A percentile compares a stretch with the other conserved stretches of the same genome.
Evolutionary conservation across 768 basidiomycete species (phyloP).

Genomic region (Pulveroboletus sp.): DNA sequence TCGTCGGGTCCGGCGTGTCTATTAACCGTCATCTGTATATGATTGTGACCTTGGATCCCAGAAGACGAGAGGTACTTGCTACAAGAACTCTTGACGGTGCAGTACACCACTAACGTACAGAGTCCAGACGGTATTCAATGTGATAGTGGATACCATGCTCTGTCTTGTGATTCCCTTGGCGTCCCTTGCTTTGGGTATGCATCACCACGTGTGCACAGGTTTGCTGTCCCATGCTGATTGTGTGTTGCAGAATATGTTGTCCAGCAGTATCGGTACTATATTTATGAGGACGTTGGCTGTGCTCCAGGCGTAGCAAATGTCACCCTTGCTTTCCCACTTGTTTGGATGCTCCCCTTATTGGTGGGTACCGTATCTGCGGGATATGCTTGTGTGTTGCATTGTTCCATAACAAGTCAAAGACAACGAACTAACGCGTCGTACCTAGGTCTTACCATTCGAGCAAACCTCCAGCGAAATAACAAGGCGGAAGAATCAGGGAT

Average conservation of each 20-base stretch:
- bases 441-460: conserved; percentile 11
- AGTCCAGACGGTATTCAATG: conserved; percentile 23
- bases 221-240: conserved; percentile 2
- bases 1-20: conserved; percentile 41
- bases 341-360: conserved; percentile 43
- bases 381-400: conserved; percentile 32
- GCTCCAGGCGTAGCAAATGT: conserved; percentile 33
- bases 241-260: conserved; percentile 40
- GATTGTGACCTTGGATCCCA: conserved; percentile 32
- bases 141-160: conserved; percentile 27
- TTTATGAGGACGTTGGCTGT: conserved; percentile 50
- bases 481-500: not conserved
- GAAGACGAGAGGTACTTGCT: conserved; percentile 6
- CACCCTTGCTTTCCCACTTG: conserved; percentile 37
- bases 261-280: conserved; percentile 50
- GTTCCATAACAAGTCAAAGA: not conserved
- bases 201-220: not conserved
- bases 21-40: conserved; percentile 50
- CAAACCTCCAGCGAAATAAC: not conserved
- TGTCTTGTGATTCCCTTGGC: conserved; percentile 34
- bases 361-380: conserved; percentile 43
- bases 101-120: not conserved
- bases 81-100: not conserved
- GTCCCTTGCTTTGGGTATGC: conserved; percentile 30
- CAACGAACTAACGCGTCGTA: not conserved